Percentiles rank a stretch among this genome's conserved stretches.
Conservation (phyloP, 192 early-diverging fungal genomes). For the Coemansia sp. region DNA sequence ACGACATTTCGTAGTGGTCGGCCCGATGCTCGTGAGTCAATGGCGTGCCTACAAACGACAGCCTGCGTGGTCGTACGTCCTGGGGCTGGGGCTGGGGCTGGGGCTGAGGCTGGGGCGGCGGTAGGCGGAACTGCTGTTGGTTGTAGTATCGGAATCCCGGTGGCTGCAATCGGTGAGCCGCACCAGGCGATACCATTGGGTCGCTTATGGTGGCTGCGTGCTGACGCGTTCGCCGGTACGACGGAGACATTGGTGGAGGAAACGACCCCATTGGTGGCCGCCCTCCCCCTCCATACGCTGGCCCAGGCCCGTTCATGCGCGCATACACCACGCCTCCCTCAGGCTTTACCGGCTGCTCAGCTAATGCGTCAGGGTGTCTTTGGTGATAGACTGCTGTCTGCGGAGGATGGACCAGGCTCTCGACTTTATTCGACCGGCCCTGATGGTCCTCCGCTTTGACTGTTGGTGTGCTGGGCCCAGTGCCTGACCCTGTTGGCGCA, state of each 20-base stretch:
- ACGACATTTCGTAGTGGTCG: conserved; percentile 50
- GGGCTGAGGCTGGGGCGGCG: neutral
- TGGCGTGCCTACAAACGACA: conserved; percentile 39
- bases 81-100: conserved; percentile 4
- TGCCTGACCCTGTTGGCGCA: neutral
- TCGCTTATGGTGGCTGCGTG: conserved; percentile 52
- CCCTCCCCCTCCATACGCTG: conserved; percentile 11
- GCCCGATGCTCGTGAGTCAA: conserved; percentile 11
- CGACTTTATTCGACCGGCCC: conserved; percentile 8
- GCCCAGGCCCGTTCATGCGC: conserved; percentile 1
- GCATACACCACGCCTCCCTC: neutral
- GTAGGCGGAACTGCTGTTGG: conserved; percentile 17
- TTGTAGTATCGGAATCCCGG: conserved; percentile 21
- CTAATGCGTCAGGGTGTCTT: neutral
- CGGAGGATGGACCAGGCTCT: conserved; percentile 4
- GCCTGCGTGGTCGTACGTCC: conserved; percentile 31
- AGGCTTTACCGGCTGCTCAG: conserved; percentile 2
- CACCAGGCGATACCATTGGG: conserved; percentile 25
- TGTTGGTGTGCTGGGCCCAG: neutral
- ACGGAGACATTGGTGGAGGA: neutral
- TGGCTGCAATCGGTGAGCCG: conserved; percentile 15
- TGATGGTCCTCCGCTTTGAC: conserved; percentile 20
- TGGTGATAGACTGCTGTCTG: neutral
- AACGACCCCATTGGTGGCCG: neutral
- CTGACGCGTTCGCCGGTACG: conserved; percentile 33